Base-by-base conservation (phyloP, 371 early-diverging fungal species). In the Mucor piriformis region DNA sequence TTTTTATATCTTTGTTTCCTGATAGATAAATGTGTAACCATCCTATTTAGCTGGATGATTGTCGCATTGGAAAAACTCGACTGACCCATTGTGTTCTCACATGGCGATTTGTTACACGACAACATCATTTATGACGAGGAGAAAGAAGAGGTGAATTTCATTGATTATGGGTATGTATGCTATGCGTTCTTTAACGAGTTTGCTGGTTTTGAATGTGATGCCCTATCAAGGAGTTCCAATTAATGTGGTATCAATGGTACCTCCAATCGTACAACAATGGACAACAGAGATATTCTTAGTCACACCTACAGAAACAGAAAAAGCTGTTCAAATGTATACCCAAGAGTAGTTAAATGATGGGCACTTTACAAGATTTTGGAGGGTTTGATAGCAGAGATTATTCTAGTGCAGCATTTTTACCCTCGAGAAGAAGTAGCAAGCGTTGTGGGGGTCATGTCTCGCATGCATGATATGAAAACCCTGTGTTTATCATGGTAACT, bases 201-300 rank as follows among this genome's bases (percentile, higher is more conserved):
- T 68, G 93, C 93, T 25, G 93, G 95, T 5, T 96, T 96, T 65
- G 95, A 96, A 52, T 97, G 97, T 74, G 94, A 55, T 96, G 95
- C 61, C 97, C 97, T 0, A 44, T 68, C 33, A 85, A 86, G 49
- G 77, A 79, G 8, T 74, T 76, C 35, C 95, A 95, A 76, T 50
- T 79, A 44, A 59, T 67, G 35, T 97, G 95, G 95, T 81, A 93
- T 59, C 78, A 76, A 27, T 70, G 73, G 63, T 87, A 88, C 42
- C 51, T 87, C 63, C 71, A 73, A 12, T 73, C 64, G 48, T 68
- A 47, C 44, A 67, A 69, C 44, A 55, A 61, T 46, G 74, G 70
- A 59, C n/a, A n/a, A n/a, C n/a, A n/a, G n/a, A n/a, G n/a, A n/a
- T n/a, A n/a, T n/a, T n/a, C n/a, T n/a, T n/a, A n/a, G n/a, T n/a